Evolutionary conservation across 192 early-diverging fungal species (phyloP).

Genomic region (Dimargaris cristalligena): DNA sequence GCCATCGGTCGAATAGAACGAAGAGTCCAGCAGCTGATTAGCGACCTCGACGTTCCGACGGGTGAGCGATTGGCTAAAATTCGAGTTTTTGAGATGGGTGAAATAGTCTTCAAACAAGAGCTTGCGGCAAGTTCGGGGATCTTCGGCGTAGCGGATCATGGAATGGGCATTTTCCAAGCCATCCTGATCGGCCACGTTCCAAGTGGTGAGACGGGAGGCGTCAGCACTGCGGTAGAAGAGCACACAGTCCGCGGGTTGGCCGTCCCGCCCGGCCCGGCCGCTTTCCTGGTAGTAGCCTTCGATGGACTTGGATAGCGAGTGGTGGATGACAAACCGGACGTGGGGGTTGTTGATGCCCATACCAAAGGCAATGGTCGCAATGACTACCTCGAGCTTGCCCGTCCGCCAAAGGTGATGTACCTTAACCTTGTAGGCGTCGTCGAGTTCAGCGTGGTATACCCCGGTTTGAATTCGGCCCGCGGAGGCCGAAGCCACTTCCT

Average conservation of each 20-base stretch:
- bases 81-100: conserved; percentile 18
- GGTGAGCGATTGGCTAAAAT: conserved; percentile 20
- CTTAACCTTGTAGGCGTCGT: conserved; percentile 21
- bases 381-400: conserved; percentile 23
- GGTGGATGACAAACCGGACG: conserved; percentile 33
- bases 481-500: conserved; percentile 29
- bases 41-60: background rate
- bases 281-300: conserved; percentile 59
- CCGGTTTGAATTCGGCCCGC: conserved; percentile 27
- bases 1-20: no score
- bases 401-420: conserved; percentile 26
- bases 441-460: conserved; percentile 49
- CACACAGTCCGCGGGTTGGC: conserved; percentile 44
- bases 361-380: conserved; percentile 32
- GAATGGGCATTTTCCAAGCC: conserved; percentile 39
- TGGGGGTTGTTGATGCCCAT: conserved; percentile 33
- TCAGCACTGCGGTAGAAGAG: conserved; percentile 48
- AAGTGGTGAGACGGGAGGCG: conserved; percentile 37
- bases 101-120: conserved; percentile 39
- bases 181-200: conserved; percentile 38
- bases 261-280: conserved; percentile 58
- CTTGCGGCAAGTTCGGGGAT: conserved; percentile 40
- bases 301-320: conserved; percentile 26
- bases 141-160: conserved; percentile 47
- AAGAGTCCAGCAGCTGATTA: background rate